Evolutionary conservation across 495 filamentous ascomycete genomes (phyloP), one percentile per base, ranked within the genome.

Genomic region (Staphylotrichum tortipilum): DNA sequence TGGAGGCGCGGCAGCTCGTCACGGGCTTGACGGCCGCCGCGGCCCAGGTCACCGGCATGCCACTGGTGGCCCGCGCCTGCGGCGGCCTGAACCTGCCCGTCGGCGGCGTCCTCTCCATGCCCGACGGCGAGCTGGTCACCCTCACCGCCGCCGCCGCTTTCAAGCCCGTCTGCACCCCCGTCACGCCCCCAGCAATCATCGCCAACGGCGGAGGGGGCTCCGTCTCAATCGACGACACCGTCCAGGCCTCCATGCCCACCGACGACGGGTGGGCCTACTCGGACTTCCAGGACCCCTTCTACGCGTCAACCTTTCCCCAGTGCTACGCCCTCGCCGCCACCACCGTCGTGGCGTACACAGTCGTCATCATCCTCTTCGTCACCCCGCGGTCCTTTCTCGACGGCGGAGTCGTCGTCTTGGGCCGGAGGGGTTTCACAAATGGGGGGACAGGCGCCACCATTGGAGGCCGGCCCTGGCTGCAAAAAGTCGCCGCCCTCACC

Each of bases 321-420:
- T 81, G 86, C 41, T 98, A 95, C 58, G 89, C 87, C 23, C 87
- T 96, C 48, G 88, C 88, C 44, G 87, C 88, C 22, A 84, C 86
- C 17, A 96, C 92, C 0, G 85, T 95, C 19, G 82, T 96, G 28
- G 88, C 89, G 39, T 98, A 94, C 65, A 83, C 95, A 59, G 78
- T 98, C 28, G 84, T 98, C 38, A 88, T 95, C 34, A 91, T 97
- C 72, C 84, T 98, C 14, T 75, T 95, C 47, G 91, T 96, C 49
- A 94, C 88, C 3, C 92, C 84, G 34, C 82, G 86, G 44, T 95
- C 88, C 4, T 94, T 90, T 65, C 83, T 90, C 47, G 78, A 89
- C 30, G 87, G 86, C n/a, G 85, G 86, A 12, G 79, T 82, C 17
- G 85, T 90, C 37, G 80, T 89, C 42, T 67, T 91, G n/a, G 83